Base-by-base conservation (phyloP, 768 basidiomycete genomes). In the Boletus tomentosulus region DNA sequence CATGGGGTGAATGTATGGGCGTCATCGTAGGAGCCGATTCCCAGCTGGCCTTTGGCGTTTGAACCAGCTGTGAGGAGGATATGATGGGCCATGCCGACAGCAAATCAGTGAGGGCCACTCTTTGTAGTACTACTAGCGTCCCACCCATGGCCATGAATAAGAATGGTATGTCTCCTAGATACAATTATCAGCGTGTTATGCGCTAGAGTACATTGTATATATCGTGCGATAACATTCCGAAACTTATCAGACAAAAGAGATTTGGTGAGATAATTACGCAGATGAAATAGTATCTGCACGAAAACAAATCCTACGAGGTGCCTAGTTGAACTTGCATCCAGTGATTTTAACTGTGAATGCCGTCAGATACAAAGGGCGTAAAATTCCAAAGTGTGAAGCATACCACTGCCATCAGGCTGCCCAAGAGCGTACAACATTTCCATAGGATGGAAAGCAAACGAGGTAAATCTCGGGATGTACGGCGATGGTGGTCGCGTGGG, bases 391-490 rank as follows among this genome's bases (percentile, higher is more conserved):
- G 52, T 24, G 5, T 11, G 51, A 50, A 22, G 58, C 77, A 55
- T 62, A 82, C 81, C 76, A 55, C 73, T 63, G 1, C 90, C 89
- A 66, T 92, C 89, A 47, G 85, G 79, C 42, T 81, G 80, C 9
- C 89, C 89, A 15, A 85, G 66, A 16, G 82, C 87, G 61, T 83
- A 88, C 58, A 93, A 67, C 92, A 93, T 92, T 68, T 94, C 89
- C 57, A 82, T 77, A 12, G 92, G 91, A 66, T 94, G 92, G 78
- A 93, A 94, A 2, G 78, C 75, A 47, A 92, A 71, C 30, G 86
- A 84, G 42, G 81, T 84, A 53, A 71, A 73, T 57, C 83, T 74
- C 41, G 84, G 83, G 51, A 85, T 83, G 63, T 76, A 86, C 9
- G 81, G 73, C 25, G 82, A 83, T 7, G 82, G 80, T 7, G 73